phyloP scores from a whole-genome alignment of 1,139 yeast genomes.

The Eremothecium sinecaudum region DNA sequence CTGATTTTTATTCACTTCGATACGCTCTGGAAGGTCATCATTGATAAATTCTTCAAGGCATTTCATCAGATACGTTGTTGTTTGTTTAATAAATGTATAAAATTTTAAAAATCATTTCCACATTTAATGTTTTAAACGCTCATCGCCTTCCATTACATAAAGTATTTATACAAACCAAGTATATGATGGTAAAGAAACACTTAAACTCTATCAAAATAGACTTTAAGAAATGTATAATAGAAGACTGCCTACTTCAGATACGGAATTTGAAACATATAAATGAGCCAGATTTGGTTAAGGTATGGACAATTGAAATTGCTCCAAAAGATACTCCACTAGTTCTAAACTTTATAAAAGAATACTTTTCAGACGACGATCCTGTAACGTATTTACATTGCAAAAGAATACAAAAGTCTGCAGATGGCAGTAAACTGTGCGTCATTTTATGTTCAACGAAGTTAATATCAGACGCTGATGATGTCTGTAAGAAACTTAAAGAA shows the following conservation, averaged over 20 bases:
- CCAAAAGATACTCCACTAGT: conserved; percentile 36
- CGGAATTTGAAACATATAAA: conserved; percentile 27
- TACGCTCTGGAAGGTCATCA: neutral
- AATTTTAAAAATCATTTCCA: too few species aligned
- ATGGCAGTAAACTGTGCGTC: conserved; percentile 25
- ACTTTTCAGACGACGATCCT: conserved; percentile 32
- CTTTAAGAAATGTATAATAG: conserved; percentile 41
- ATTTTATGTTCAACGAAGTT: conserved; percentile 30
- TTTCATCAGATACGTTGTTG: conserved; percentile 7
- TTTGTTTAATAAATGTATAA: too few species aligned
- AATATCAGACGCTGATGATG: conserved; percentile 16
- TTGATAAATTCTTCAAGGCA: conserved; percentile 7
- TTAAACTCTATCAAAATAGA: conserved; percentile 36
- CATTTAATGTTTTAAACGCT: too few species aligned
- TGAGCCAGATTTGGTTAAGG: conserved; percentile 36
- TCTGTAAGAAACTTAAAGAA: conserved; percentile 13
- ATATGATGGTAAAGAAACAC: conserved; percentile 31
- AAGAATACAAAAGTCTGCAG: conserved; percentile 31
- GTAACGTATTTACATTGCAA: conserved; percentile 36
- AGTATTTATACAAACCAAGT: neutral
- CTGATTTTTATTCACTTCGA: neutral
- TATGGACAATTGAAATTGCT: conserved; percentile 48
- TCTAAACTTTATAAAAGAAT: conserved; percentile 27
- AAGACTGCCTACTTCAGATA: conserved; percentile 43
- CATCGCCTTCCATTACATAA: too few species aligned